These are phyloP conservation scores for Gyrodon lividus DNA, from an alignment of 768 basidiomycete genomes.

Conservation along the genomic window DNA sequence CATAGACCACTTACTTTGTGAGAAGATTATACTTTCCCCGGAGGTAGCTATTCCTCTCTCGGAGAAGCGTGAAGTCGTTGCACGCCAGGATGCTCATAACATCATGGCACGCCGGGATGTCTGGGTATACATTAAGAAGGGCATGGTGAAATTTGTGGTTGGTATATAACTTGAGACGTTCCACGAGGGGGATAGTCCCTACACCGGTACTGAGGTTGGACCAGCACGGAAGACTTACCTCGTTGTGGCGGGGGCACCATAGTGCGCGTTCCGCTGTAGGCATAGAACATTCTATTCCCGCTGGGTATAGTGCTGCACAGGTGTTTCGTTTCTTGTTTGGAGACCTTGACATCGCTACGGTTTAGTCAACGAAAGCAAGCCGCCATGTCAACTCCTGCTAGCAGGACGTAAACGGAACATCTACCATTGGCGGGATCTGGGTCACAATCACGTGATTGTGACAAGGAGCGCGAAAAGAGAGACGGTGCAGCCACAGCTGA, in stretches of 20 bases:
- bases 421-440: constrained; percentile 9
- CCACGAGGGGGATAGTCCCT: constrained; percentile 9
- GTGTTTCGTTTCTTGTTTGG: constrained; percentile 9
- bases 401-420: not conserved
- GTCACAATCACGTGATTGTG: no score
- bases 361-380: not conserved
- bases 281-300: constrained; percentile 15
- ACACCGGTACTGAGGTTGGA: not conserved
- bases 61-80: constrained; percentile 29
- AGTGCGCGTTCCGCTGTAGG: constrained; percentile 3
- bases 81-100: constrained; percentile 27
- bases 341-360: constrained; percentile 4
- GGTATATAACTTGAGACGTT: constrained; percentile 37
- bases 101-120: constrained; percentile 27
- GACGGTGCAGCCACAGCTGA: no score
- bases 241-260: constrained; percentile 35
- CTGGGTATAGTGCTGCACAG: constrained; percentile 18
- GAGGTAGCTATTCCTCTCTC: constrained; percentile 34
- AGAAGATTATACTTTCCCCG: constrained; percentile 33
- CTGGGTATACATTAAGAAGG: constrained; percentile 30
- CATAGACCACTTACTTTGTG: constrained; percentile 23
- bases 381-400: constrained; percentile 4
- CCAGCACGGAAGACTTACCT: constrained; percentile 15
- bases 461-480: no score
- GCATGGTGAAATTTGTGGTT: constrained; percentile 36